Conservation (phyloP, 768 basidiomycete genomes). For the Cystofilobasidium bisporidii region DNA sequence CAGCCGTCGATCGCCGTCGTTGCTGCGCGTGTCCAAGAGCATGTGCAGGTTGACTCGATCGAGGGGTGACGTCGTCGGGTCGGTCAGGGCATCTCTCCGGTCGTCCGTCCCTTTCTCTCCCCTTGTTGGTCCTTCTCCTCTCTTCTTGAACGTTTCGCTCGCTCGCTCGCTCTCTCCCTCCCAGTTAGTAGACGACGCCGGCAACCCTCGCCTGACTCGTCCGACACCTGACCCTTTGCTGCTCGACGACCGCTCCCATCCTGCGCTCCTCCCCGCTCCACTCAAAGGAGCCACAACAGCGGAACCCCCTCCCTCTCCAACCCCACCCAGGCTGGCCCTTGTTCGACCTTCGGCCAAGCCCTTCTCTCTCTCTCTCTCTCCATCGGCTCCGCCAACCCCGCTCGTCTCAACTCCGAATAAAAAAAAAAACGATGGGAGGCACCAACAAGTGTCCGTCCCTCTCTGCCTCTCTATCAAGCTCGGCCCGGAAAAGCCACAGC, state of each 20-base stretch:
- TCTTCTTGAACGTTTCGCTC: no score
- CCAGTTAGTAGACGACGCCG: neutral
- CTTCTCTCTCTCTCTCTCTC: neutral
- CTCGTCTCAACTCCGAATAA: no score
- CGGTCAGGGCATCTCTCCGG: neutral
- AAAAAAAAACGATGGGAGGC: conserved; percentile 6
- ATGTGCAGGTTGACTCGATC: neutral
- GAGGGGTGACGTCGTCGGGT: neutral
- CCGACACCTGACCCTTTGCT: no score
- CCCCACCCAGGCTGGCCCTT: no score
- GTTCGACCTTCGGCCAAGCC: neutral
- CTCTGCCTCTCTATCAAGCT: no score
- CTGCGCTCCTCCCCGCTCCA: neutral
- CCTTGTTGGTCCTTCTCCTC: no score
- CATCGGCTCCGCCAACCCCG: neutral
- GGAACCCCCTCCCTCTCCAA: neutral
- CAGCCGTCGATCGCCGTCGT: neutral
- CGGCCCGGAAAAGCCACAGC: no score
- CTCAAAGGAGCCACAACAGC: neutral
- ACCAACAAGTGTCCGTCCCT: neutral
- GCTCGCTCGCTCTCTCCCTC: neutral
- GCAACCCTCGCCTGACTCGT: neutral
- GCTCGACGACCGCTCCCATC: no score
- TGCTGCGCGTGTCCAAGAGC: no score
- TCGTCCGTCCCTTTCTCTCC: no score